phyloP scores from a whole-genome alignment of 163 green algal species.

The Scenedesmus sp. region DNA sequence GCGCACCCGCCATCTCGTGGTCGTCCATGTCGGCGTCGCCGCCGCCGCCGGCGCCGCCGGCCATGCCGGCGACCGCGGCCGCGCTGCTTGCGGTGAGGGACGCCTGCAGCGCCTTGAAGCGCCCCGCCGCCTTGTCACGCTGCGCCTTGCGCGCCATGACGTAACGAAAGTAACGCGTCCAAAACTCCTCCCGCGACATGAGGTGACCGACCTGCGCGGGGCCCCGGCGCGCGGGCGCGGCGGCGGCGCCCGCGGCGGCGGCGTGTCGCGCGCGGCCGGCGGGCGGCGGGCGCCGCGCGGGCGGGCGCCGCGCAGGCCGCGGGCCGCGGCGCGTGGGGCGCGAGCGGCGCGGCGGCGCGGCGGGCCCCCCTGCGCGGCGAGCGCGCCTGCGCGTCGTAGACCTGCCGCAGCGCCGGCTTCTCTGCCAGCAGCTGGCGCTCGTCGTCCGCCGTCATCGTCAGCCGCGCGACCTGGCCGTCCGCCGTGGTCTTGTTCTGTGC shows the following conservation, averaged over 20 bases:
- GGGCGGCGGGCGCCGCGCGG: no score
- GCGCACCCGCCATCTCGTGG: conserved; percentile 23
- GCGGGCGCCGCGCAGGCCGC: no score
- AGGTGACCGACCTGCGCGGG: conserved; percentile 64
- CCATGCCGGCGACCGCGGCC: conserved; percentile 26
- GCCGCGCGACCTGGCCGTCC: conserved; percentile 43
- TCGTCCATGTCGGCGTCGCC: not conserved
- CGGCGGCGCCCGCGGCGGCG: no score
- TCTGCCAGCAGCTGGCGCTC: conserved; percentile 83
- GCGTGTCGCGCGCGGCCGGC: no score
- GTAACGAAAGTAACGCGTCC: conserved; percentile 67
- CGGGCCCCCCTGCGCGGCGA: no score
- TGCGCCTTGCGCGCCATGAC: not conserved
- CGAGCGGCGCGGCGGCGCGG: no score
- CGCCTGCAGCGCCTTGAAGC: conserved; percentile 39
- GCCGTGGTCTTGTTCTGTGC: not conserved
- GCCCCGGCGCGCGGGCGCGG: no score
- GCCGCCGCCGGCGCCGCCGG: not conserved
- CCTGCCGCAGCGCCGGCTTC: conserved; percentile 71
- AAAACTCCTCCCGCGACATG: conserved; percentile 71
- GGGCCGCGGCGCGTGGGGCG: no score
- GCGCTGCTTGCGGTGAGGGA: conserved; percentile 16
- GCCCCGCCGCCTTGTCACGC: not conserved
- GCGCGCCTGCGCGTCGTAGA: conserved; percentile 73
- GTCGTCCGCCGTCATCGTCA: conserved; percentile 66